These are phyloP conservation scores for Neocatenulostroma microsporum DNA, from an alignment of 2,329 filamentous ascomycete species.

Conservation along the genomic window DNA sequence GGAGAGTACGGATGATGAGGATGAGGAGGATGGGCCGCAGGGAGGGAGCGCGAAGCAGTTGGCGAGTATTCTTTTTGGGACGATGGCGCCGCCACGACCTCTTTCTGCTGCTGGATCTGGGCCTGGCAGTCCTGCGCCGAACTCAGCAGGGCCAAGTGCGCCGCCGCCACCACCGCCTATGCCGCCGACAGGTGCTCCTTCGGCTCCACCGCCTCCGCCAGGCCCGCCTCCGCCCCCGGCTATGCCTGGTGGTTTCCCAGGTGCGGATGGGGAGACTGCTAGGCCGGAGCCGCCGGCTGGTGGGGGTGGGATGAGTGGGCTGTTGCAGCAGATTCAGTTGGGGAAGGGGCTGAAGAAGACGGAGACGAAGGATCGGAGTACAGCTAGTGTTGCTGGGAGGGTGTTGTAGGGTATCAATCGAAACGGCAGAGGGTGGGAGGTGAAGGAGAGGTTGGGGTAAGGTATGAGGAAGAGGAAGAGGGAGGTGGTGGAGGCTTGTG, in stretches of 20 bases:
- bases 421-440: neutral
- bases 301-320: constrained; percentile 41
- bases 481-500: neutral
- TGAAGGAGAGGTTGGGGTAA: neutral
- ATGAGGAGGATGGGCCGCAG: constrained; percentile 63
- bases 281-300: constrained; percentile 34
- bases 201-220: constrained; percentile 49
- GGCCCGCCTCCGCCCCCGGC: constrained; percentile 21
- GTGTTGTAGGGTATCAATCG: constrained; percentile 51
- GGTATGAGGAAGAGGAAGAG: neutral
- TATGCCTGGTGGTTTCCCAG: constrained; percentile 18
- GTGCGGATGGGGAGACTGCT: constrained; percentile 24
- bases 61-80: constrained; percentile 90
- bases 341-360: constrained; percentile 79
- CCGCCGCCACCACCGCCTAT: constrained; percentile 40
- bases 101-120: constrained; percentile 46
- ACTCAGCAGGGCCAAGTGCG: constrained; percentile 18
- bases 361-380: constrained; percentile 78
- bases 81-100: constrained; percentile 88
- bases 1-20: constrained; percentile 57
- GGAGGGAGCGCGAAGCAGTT: constrained; percentile 83
- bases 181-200: constrained; percentile 22
- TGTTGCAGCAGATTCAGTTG: constrained; percentile 75
- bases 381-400: constrained; percentile 62
- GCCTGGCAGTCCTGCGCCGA: constrained; percentile 19